Conservation (phyloP, 192 early-diverging fungal species). For the Backusella macrospora region DNA sequence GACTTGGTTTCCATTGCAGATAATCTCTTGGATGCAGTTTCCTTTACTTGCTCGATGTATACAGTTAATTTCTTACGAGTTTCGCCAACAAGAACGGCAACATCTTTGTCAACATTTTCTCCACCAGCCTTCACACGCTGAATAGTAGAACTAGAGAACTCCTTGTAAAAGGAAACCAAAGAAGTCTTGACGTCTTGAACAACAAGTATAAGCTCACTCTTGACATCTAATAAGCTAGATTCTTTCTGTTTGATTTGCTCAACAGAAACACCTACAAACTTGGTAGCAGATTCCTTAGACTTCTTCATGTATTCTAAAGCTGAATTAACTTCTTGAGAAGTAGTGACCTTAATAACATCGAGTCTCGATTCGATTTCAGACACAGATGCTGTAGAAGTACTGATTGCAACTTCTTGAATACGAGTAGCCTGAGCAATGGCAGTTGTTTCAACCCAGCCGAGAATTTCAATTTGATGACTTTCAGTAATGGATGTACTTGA, state of each 20-base stretch:
- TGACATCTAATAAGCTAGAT: conserved; percentile 1
- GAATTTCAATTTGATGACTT: conserved; percentile 11
- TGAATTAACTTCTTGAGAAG: conserved; percentile 11
- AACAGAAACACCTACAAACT: conserved; percentile 16
- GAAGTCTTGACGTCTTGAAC: conserved; percentile 9
- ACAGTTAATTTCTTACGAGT: background rate
- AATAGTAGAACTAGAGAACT: background rate
- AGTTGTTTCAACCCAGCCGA: conserved; percentile 20
- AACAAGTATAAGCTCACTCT: background rate
- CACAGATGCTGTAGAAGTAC: background rate
- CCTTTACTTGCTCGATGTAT: background rate
- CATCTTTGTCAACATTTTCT: conserved; percentile 16
- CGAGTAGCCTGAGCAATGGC: conserved; percentile 24
- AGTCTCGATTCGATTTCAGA: background rate
- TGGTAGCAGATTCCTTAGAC: background rate
- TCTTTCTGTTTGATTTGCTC: conserved; percentile 16
- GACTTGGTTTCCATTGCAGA: conserved; percentile 13
- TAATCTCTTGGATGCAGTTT: background rate
- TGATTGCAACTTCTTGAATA: conserved; percentile 14
- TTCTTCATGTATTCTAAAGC: conserved; percentile 17
- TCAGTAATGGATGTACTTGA: background rate
- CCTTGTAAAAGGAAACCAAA: background rate
- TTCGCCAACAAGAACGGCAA: background rate
- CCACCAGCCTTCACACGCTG: background rate
- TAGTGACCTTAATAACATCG: conserved; percentile 1